Percentiles rank a stretch among this genome's conserved stretches.
These are phyloP conservation scores for Westerdykella sp. DNA, from an alignment of 2,329 filamentous ascomycete species.

Conservation along the genomic window DNA sequence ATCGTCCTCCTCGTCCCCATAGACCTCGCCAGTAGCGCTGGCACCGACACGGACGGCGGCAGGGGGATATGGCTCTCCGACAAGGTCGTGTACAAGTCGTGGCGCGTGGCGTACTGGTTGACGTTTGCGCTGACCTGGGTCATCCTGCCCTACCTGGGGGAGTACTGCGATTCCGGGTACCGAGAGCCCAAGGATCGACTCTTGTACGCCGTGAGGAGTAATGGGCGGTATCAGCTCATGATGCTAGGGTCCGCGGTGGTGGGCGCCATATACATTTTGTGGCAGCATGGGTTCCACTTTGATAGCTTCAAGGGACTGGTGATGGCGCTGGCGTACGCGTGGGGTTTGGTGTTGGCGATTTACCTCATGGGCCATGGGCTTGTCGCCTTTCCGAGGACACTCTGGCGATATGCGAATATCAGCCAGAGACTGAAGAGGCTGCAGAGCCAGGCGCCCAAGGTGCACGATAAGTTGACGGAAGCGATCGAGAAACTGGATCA, in stretches of 20 bases:
- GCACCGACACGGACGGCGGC: conserved; percentile 61
- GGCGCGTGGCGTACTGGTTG: conserved; percentile 95
- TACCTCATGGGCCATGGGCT: conserved; percentile 97
- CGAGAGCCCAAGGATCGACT: conserved; percentile 76
- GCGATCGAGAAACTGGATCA: conserved; percentile 72
- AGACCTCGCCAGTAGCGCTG: conserved; percentile 81
- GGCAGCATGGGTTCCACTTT: conserved; percentile 67
- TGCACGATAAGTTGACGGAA: conserved; percentile 84
- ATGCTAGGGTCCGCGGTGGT: conserved; percentile 63
- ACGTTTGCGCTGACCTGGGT: conserved; percentile 94
- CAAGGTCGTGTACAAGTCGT: conserved; percentile 72
- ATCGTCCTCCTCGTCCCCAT: conserved; percentile 91
- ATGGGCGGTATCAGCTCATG: conserved; percentile 82
- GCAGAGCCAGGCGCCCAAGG: conserved; percentile 69
- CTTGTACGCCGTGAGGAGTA: conserved; percentile 76
- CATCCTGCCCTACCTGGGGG: conserved; percentile 85
- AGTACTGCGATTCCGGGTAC: conserved; percentile 92
- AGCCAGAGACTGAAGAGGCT: conserved; percentile 67
- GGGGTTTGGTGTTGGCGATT: conserved; percentile 85
- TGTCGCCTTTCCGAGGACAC: conserved; percentile 76
- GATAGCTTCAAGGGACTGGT: conserved; percentile 72
- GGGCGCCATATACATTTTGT: conserved; percentile 76
- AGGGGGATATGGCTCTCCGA: conserved; percentile 84
- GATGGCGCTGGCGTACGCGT: conserved; percentile 93
- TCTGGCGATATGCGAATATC: conserved; percentile 74